A percentile compares a stretch with the other conserved stretches of the same genome.
These are phyloP conservation scores for Pholiota conissans DNA, from an alignment of 768 basidiomycete genomes.

Conservation along the genomic window DNA sequence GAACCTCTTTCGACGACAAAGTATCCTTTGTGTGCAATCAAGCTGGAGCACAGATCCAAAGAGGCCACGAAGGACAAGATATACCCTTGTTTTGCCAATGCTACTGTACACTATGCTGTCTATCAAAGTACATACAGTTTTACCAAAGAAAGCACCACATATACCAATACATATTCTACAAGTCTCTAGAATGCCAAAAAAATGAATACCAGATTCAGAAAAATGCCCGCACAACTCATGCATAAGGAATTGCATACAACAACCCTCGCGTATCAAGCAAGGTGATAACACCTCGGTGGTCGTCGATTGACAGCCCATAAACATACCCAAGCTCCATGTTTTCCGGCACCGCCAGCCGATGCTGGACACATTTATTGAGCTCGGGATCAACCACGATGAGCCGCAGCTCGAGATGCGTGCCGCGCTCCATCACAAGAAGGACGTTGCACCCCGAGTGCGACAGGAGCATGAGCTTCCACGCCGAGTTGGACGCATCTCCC, in stretches of 20 bases:
- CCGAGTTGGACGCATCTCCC: slow-evolving; percentile 11
- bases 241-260: slow-evolving; percentile 23
- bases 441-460: slow-evolving; percentile 19
- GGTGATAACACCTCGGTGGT: slow-evolving; percentile 25
- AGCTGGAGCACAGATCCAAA: background rate
- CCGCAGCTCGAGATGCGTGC: slow-evolving; percentile 4
- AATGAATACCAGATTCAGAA: too few species aligned
- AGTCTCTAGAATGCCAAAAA: background rate
- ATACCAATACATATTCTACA: background rate
- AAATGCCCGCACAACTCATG: slow-evolving; percentile 9
- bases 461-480: slow-evolving; percentile 21
- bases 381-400: slow-evolving; percentile 17
- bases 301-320: slow-evolving; percentile 25
- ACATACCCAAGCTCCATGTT: slow-evolving; percentile 16
- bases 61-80: slow-evolving; percentile 32
- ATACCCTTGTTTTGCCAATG: background rate
- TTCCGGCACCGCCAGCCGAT: slow-evolving; percentile 20
- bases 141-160: background rate
- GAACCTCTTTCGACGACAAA: too few species aligned
- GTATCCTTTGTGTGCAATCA: too few species aligned
- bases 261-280: slow-evolving; percentile 18
- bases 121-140: background rate
- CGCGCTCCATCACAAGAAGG: slow-evolving; percentile 13
- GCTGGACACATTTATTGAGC: slow-evolving; percentile 8
- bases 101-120: background rate